A percentile compares a stretch with the other conserved stretches of the same genome.
phyloP scores from a whole-genome alignment of 345 rosid genomes.

The Clarkia xantiana region DNA sequence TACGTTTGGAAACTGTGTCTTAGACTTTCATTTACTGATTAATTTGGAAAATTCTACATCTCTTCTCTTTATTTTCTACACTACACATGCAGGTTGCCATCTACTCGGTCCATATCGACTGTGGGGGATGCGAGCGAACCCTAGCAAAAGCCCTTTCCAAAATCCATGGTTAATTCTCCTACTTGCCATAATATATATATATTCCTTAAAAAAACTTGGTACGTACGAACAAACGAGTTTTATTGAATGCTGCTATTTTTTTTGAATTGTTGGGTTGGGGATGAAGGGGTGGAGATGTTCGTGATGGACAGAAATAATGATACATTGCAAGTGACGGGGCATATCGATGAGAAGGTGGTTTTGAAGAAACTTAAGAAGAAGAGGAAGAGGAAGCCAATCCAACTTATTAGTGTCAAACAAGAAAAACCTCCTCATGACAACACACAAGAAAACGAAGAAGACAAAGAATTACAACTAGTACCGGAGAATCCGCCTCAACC shows the following conservation, averaged over 20 bases:
- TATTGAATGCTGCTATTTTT: not conserved
- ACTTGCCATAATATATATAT: not conserved
- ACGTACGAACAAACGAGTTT: too few relatives aligned
- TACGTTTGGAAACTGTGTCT: not conserved
- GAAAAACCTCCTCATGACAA: constrained; percentile 9
- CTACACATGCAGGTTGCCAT: constrained; percentile 34
- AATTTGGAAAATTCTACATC: not conserved
- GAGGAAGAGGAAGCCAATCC: constrained; percentile 46
- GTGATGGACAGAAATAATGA: constrained; percentile 53
- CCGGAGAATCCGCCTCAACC: not conserved
- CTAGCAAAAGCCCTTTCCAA: constrained; percentile 47
- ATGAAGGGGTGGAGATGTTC: constrained; percentile 56
- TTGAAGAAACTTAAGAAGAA: constrained; percentile 61
- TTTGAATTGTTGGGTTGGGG: not conserved
- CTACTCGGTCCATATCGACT: constrained; percentile 46
- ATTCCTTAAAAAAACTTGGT: too few relatives aligned
- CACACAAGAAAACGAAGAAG: constrained; percentile 11
- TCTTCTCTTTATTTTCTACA: not conserved
- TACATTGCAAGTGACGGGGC: constrained; percentile 41
- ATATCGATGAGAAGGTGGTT: constrained; percentile 39
- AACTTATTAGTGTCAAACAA: constrained; percentile 1
- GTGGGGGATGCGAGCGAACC: constrained; percentile 67
- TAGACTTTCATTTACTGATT: not conserved
- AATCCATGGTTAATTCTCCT: constrained; percentile 34
- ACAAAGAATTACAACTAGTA: too few relatives aligned